These are phyloP conservation scores for Sclerotinia glacialis DNA, from an alignment of 2,329 filamentous ascomycete genomes.

Conservation along the genomic window DNA sequence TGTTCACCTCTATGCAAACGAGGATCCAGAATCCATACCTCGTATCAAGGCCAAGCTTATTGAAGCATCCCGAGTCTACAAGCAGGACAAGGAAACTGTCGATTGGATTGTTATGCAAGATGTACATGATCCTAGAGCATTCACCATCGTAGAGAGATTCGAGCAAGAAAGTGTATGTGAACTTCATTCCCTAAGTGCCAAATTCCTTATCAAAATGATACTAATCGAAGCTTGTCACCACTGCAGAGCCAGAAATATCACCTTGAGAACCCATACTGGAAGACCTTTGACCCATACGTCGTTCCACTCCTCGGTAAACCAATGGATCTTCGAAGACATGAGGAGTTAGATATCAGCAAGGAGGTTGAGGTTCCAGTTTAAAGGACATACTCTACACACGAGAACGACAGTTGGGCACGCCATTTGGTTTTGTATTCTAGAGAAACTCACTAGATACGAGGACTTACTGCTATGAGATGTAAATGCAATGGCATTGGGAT, in stretches of 20 bases:
- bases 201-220: conserved; percentile 23
- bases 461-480: background rate
- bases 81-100: conserved; percentile 66
- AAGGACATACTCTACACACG: background rate
- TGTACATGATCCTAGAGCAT: conserved; percentile 63
- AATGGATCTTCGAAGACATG: conserved; percentile 67
- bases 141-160: conserved; percentile 75
- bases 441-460: background rate
- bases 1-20: conserved; percentile 68
- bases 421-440: background rate
- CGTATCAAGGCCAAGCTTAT: conserved; percentile 70
- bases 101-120: conserved; percentile 77
- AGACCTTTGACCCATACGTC: conserved; percentile 74
- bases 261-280: conserved; percentile 47
- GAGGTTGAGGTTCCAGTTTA: conserved; percentile 44
- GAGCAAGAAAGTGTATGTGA: conserved; percentile 58
- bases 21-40: conserved; percentile 59
- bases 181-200: conserved; percentile 11
- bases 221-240: conserved; percentile 8
- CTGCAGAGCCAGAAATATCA: conserved; percentile 58
- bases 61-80: conserved; percentile 71
- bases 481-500: background rate
- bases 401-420: background rate
- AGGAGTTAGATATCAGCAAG: conserved; percentile 61
- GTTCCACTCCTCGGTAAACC: conserved; percentile 63